Base-by-base conservation (phyloP, 768 basidiomycete genomes). In the Infundibulicybe gibba region DNA sequence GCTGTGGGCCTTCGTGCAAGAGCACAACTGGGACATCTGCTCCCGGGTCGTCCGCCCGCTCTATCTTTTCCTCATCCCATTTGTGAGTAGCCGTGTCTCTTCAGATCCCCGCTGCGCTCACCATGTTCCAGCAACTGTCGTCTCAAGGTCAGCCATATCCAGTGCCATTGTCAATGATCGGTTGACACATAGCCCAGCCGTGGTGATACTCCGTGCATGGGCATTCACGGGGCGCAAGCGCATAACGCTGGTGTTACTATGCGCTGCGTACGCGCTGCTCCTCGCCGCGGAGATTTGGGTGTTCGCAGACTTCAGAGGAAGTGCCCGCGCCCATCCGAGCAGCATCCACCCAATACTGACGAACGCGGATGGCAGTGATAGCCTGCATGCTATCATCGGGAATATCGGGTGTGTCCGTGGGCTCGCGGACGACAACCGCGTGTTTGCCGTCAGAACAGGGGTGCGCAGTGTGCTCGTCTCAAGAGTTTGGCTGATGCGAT, bases 151-250 rank as follows among this genome's bases (percentile, higher is more conserved):
- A 19, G n/a, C n/a, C n/a, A n/a, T n/a, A n/a, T n/a, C n/a, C 13
- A 11, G 33, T 45, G 40, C n/a, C 5, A 33, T 15, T 16, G 15
- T 16, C 40, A 32, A 25, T 8, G 25, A 25, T 25, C 25, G 25
- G 25, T 38, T 41, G n/a, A 31, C 16, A 25, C 14, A 9, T 17
- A 41, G 12, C 5, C 3, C 30, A 63, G 61, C 56, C 16, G 61
- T 61, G 2, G 53, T 62, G 46, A 19, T 58, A 10, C 50, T 54
- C 21, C 47, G 62, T 12, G 55, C 61, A 5, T 61, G 60, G 51
- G 62, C 61, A 2, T 64, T 64, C 42, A 57, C 62, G 9, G 62
- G 61, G 17, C 44, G 56, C 20, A 54, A 43, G 16, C 48, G 32
- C 12, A 14, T 19, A 12, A 41, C 54, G 2, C 43, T 57, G 10